Evolutionary conservation across 306 rosid species (phyloP).

Genomic region (Trichosanthes cucumerina): DNA sequence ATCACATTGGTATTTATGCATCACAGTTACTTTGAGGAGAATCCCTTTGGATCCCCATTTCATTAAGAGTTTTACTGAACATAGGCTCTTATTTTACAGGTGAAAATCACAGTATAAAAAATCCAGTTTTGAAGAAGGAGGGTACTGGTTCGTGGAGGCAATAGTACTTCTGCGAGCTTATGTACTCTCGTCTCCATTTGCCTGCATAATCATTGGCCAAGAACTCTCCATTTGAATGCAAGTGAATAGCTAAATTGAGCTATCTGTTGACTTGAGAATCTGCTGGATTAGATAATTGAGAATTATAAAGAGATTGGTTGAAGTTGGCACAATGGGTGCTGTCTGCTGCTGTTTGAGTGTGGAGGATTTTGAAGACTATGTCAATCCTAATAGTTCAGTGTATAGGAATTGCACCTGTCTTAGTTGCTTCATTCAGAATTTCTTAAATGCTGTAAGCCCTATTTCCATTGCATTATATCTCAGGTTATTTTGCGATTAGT

Average conservation of each 20-base stretch:
- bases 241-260: slow-evolving; percentile 16
- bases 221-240: slow-evolving; percentile 17
- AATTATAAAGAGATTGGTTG: slow-evolving; percentile 18
- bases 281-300: slow-evolving; percentile 18
- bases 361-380: slow-evolving; percentile 67
- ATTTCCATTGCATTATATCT: not conserved
- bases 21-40: not conserved
- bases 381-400: slow-evolving; percentile 65
- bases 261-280: slow-evolving; percentile 25
- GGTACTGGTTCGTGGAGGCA: slow-evolving; percentile 59
- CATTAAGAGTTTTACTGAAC: not conserved
- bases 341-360: slow-evolving; percentile 78
- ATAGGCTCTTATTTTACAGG: slow-evolving; percentile 37
- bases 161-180: slow-evolving; percentile 67
- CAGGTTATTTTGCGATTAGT: not conserved
- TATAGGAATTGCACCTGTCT: slow-evolving; percentile 72
- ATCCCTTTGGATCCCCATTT: not conserved
- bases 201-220: slow-evolving; percentile 17
- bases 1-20: not conserved
- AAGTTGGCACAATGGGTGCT: slow-evolving; percentile 74
- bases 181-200: slow-evolving; percentile 47
- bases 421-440: slow-evolving; percentile 62
- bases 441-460: slow-evolving; percentile 57
- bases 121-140: slow-evolving; percentile 42
- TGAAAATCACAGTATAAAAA: slow-evolving; percentile 18